Conservation (phyloP, 305 asterid genomes). For the Andrographis paniculata region DNA sequence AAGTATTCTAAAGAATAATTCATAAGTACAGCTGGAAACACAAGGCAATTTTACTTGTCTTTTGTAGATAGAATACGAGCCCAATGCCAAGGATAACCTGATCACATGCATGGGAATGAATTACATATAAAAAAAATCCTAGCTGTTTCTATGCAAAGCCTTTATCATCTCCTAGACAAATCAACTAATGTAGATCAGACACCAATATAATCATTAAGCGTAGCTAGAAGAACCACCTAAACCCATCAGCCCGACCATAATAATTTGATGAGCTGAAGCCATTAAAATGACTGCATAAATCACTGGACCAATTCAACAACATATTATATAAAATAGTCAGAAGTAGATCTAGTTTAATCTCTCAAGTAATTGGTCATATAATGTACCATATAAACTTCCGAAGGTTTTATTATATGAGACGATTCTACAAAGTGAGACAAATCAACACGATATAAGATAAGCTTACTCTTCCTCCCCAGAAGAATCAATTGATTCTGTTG, state of each 20-base stretch:
- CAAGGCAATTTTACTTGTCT: too few species aligned
- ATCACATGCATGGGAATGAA: too few species aligned
- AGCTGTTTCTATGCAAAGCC: too few species aligned
- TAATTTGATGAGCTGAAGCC: not conserved
- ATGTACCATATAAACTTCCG: slow-evolving; percentile 3
- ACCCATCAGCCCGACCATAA: not conserved
- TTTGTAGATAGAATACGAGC: too few species aligned
- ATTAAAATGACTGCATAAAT: too few species aligned
- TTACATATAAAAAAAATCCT: too few species aligned
- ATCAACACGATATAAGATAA: slow-evolving; percentile 18
- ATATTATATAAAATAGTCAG: too few species aligned
- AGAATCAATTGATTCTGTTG: slow-evolving; percentile 75
- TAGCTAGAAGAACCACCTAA: slow-evolving; percentile 7
- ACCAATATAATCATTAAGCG: not conserved
- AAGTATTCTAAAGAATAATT: too few species aligned
- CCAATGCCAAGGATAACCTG: too few species aligned
- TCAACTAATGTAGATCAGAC: too few species aligned
- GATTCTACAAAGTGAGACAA: slow-evolving; percentile 8
- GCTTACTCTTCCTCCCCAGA: slow-evolving; percentile 99
- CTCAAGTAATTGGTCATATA: slow-evolving; percentile 2
- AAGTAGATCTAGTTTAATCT: slow-evolving; percentile 4
- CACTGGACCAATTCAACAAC: slow-evolving; percentile 1
- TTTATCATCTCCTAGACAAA: too few species aligned
- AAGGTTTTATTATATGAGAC: slow-evolving; percentile 2
- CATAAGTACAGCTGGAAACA: too few species aligned